These are phyloP conservation scores for Cyberlindnera petersonii DNA, from an alignment of 805 yeast species.

Conservation along the genomic window DNA sequence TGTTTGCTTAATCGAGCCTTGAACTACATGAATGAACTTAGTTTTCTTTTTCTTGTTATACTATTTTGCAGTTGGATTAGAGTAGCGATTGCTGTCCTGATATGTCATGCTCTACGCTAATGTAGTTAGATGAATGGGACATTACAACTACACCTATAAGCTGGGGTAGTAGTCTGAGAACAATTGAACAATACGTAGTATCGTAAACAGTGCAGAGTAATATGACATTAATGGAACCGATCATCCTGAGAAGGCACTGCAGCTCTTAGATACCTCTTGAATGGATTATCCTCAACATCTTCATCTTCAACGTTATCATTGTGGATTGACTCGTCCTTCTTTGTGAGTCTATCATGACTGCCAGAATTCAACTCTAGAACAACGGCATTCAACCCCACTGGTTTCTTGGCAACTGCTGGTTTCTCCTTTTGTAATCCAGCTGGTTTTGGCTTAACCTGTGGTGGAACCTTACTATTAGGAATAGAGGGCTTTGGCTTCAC, in stretches of 20 bases:
- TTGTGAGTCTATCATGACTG: background rate
- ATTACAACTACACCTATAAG: no score
- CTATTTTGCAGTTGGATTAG: no score
- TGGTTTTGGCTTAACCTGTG: slow-evolving; percentile 17
- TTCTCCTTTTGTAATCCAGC: background rate
- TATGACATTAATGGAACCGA: slow-evolving; percentile 28
- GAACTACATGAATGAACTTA: no score
- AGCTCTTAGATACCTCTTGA: slow-evolving; percentile 33
- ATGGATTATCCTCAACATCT: slow-evolving; percentile 32
- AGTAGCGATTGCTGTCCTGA: no score
- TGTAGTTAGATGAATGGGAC: no score
- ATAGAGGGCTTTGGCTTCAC: slow-evolving; percentile 25
- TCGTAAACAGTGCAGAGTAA: no score
- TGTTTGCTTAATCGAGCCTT: no score
- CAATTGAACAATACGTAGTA: no score
- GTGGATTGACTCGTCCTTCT: background rate
- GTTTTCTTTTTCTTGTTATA: background rate
- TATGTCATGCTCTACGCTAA: no score
- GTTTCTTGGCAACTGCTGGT: slow-evolving; percentile 5
- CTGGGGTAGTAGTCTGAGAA: no score
- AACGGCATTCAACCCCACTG: slow-evolving; percentile 1
- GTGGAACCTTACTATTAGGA: slow-evolving; percentile 2
- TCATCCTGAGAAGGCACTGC: slow-evolving; percentile 37
- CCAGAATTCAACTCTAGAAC: slow-evolving; percentile 1
- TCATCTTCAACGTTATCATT: slow-evolving; percentile 13